Base-by-base conservation (phyloP, 257 asterid genomes). In the Verbena officinalis region DNA sequence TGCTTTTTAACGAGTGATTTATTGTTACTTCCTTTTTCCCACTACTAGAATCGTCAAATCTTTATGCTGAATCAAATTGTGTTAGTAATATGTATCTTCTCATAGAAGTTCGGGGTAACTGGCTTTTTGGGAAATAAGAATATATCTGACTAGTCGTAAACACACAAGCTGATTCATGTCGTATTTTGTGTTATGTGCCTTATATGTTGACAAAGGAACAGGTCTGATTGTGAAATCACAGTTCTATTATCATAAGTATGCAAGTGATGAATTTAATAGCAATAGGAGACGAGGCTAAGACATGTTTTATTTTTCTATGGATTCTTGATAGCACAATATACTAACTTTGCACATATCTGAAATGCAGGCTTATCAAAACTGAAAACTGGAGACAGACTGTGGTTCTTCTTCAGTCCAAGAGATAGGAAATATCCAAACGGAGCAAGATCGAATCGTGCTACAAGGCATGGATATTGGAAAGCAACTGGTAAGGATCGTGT, bases 401-500 rank as follows among this genome's bases (percentile, higher is more conserved):
- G 99, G 99, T 90, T 86, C 83, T 94, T 94, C 79, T 94, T 83
- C 13, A 86, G 92, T 58, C 97, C 97, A 7, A 80, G 96, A 69
- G 96, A 90, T 48, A 65, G 97, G 62, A 94, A 82, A 69, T 94
- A 94, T 74, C 97, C 97, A 9, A 88, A 94, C 59, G 96, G 91
- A 23, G 92, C 85, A 44, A 84, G 99, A 80, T 83, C 96, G 22
- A 90, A 79, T 40, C 81, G 97, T 59, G 96, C 84, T 0, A 86
- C 95, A 21, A 83, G 79, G 73, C 83, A 83, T 17, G 99, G 99
- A 20, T 88, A 94, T 19, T 94, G 97, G 99, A 94, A 94, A 80
- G 94, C 86, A 30, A 94, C 99, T 9, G 99, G 99, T 15, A 94
- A 83, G 69, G 96, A 90, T 62, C 95, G 99, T 11, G 75, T 53